Base-by-base conservation (phyloP, 352 stramenopile species). In the Globisporangium sylvaticum region DNA sequence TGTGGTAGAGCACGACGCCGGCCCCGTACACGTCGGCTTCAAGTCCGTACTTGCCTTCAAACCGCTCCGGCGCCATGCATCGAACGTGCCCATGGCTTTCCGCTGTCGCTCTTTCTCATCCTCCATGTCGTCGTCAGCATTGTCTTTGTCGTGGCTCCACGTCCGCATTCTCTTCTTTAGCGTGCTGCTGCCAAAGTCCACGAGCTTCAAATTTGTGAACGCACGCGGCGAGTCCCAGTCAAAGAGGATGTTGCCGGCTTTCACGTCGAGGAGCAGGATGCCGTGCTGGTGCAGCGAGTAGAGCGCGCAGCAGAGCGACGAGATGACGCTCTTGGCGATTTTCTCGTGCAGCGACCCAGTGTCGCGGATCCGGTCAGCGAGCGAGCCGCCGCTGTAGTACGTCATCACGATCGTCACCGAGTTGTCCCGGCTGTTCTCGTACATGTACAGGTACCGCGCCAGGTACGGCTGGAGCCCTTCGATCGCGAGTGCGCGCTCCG, bases 1-100 rank as follows among this genome's bases (percentile, higher is more conserved):
- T 89, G 69, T 87, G 78, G 66, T 80, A 89, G 39, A 89, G 58
- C 25, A 89, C 79, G 32, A 91, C 70, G 9, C 80, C 80, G 18
- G 74, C 83, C 14, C 83, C 79, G 61, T 91, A 91, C 22, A 89
- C 79, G 54, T 91, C 83, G 39, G 79, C 75, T 53, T 86, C 77
- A 0, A 72, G 77, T 7, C 79, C 83, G 32, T 70, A 81, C 4
- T 25, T 66, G 5, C 79, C 80, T 9, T 89, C 72, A 32, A 89
- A 91, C 1, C 79, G 80, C 69, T 89, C 79, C 0, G 80, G 79
- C 7, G 83, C 79, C 83, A 91, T 91, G 64, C 79, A 89, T 9
- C 79, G 64, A 79, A 89, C 4, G 83, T 89, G 0, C 79, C 79
- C 2, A 71, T 67, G 15, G 74, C 59, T 31, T 73, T 77, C 34